Base-by-base conservation (phyloP, 805 yeast species). In the Candida broadrunensis region DNA sequence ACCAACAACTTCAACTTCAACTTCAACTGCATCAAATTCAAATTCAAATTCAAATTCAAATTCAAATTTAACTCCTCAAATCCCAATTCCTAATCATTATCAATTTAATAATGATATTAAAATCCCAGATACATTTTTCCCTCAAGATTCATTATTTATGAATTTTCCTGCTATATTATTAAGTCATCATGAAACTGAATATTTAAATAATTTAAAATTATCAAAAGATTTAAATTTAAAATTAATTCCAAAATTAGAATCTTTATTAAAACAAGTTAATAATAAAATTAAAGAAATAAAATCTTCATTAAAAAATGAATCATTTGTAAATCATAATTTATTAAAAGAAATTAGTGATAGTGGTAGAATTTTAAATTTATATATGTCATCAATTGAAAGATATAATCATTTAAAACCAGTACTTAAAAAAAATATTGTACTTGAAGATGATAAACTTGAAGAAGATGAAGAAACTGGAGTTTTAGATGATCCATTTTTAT, bases 261-360 rank as follows among this genome's bases (percentile, higher is more conserved):
- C 47, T 23, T 49, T 70, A 41, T 55, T 58, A 37, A 60, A 55
- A 41, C 67, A 68, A 45, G 57, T 70, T 35, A 49, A 59, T 25
- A 39, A 50, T 43, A 70, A 70, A 39, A 70, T 70, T 47, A 67
- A 66, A 45, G 75, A 70, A 47, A 68, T 70, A 47, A 67, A 53
- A 50, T 50, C 64, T 5, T 56, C 68, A 23, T 54, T 70, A 44
- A 65, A 60, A 40, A 68, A 70, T 48, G 74, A 70, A 15, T 57
- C 70, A 2, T 70, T 70, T 48, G 65, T 71, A 19, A 69, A 67
- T 45, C 50, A 58, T 15, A 54, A 58, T 6, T 46, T 70, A 20
- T 43, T 60, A 12, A 66, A 54, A 35, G 74, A 70, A 58, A 75
- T 84, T 42, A 73, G 73, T 39, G 78, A 76, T 41, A 83, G 95